Evolutionary conservation across 2,329 filamentous ascomycete genomes (phyloP), one percentile per base, ranked within the genome.

Genomic region (Neonectria neomacrospora): DNA sequence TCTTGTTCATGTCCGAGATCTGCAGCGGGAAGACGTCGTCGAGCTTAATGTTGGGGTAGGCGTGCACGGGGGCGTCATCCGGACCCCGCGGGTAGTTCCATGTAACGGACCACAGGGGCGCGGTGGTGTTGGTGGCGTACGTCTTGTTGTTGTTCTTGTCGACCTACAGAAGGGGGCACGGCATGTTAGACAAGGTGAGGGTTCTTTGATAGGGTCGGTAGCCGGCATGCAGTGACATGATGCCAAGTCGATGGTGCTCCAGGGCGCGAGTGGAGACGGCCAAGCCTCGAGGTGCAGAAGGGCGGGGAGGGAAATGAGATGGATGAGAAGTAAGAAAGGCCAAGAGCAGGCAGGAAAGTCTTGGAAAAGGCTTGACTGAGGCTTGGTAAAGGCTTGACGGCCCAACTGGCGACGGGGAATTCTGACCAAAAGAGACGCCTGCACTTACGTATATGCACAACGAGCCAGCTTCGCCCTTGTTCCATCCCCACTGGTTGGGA

Each of bases 401-500:
- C 23, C 23, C 3, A 41, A 3, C 6, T 14, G 34, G 34, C 7
- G 14, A 37, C 34, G 14, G 34, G 3, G 14, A 37, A 14, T 5
- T 8, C 3, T 12, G 34, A 37, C 14, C 14, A n/a, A 16, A 30
- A 34, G 42, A 41, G n/a, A 55, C 20, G 51, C 18, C n/a, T 22
- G 53, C 12, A 79, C 84, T 74, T 77, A 86, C 84, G 76, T 85
- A 83, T 79, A 87, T 79, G 72, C 85, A 87, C 26, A 86, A 71
- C 18, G 67, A 72, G 39, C 83, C 82, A 2, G 73, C 69, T 16
- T 76, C 72, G 10, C 76, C 76, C 12, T 74, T 68, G 22, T 76
- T 67, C 71, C 82, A 79, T 67, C 82, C 83, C 84, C 84, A 86
- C 74, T 85, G 84, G 67, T 86, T 86, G 50, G 85, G 84, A 69